A percentile compares a stretch with the other conserved stretches of the same genome.
These are phyloP conservation scores for Linum trigynum DNA, from an alignment of 345 rosid species.

Conservation along the genomic window DNA sequence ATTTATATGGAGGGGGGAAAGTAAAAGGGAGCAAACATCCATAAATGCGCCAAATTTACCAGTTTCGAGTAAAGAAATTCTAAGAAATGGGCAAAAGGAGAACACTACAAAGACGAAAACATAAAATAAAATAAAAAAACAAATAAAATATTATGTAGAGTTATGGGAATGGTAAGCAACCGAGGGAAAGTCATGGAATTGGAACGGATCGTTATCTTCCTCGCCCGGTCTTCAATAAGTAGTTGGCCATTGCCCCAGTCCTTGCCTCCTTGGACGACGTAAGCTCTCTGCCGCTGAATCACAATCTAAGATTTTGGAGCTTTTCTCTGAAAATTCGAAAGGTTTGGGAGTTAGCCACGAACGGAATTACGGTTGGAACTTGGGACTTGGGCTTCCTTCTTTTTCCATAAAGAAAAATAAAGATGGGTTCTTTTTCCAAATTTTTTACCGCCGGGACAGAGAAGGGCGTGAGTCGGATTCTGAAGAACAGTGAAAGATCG, in stretches of 20 bases:
- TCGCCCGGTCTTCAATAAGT: neutral
- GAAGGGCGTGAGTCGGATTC: too few relatives aligned
- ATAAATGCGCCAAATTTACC: slow-evolving; percentile 18
- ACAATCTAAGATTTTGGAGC: too few relatives aligned
- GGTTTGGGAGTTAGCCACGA: too few relatives aligned
- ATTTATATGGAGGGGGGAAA: slow-evolving; percentile 18
- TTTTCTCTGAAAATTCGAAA: too few relatives aligned
- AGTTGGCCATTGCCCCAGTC: slow-evolving; percentile 5
- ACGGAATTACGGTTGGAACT: too few relatives aligned
- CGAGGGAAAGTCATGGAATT: slow-evolving; percentile 20
- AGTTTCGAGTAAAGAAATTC: slow-evolving; percentile 9
- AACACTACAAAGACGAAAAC: neutral
- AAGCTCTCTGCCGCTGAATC: too few relatives aligned
- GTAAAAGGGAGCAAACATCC: slow-evolving; percentile 10
- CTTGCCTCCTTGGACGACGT: neutral
- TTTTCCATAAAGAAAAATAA: too few relatives aligned
- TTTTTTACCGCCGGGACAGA: too few relatives aligned
- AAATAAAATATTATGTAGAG: slow-evolving; percentile 5
- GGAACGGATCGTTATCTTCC: slow-evolving; percentile 26
- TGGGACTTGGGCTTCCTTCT: too few relatives aligned
- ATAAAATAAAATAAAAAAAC: neutral
- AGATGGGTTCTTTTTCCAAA: too few relatives aligned
- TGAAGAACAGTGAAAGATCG: too few relatives aligned
- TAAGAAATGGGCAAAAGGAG: neutral
- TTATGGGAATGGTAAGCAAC: slow-evolving; percentile 17